A percentile compares a stretch with the other conserved stretches of the same genome.
These are phyloP conservation scores for Ganoderma boninense DNA, from an alignment of 1,284 basidiomycete genomes.

Conservation along the genomic window DNA sequence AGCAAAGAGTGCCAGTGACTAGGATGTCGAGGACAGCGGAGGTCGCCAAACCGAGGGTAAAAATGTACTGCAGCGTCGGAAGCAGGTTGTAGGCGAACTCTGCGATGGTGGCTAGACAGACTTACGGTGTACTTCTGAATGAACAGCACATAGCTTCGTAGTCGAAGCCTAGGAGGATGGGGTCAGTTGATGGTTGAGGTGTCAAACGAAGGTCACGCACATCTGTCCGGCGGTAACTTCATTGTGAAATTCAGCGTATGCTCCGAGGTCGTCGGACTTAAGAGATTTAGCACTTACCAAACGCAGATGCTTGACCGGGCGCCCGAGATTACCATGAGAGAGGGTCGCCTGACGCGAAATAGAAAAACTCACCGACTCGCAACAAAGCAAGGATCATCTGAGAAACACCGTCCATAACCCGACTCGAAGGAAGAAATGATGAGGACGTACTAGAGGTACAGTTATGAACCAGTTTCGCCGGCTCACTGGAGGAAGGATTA, in stretches of 20 bases:
- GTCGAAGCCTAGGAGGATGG: conserved; percentile 15
- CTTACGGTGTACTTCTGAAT: conserved; percentile 24
- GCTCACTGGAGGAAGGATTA: conserved; percentile 18
- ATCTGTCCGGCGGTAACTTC: conserved; percentile 27
- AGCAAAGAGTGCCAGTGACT: conserved; percentile 32
- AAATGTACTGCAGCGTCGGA: conserved; percentile 20
- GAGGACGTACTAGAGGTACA: conserved; percentile 19
- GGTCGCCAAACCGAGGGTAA: conserved; percentile 35
- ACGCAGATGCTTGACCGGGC: conserved; percentile 18
- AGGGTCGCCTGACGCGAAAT: background rate
- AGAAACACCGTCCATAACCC: background rate
- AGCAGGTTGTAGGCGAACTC: background rate
- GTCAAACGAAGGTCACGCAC: conserved; percentile 7
- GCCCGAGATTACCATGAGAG: background rate
- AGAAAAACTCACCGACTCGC: conserved; percentile 21
- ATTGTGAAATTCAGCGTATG: background rate
- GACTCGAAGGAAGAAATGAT: too few species aligned
- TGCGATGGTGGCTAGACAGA: background rate
- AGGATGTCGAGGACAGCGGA: conserved; percentile 34
- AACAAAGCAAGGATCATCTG: conserved; percentile 23
- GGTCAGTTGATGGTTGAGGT: background rate
- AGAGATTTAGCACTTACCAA: conserved; percentile 17
- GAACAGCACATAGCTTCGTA: conserved; percentile 23
- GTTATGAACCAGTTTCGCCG: conserved; percentile 26
- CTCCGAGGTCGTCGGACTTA: too few species aligned